A percentile compares a stretch with the other conserved stretches of the same genome.
Evolutionary conservation across 257 asterid genomes (phyloP).

Genomic region (Perilla frutescens): DNA sequence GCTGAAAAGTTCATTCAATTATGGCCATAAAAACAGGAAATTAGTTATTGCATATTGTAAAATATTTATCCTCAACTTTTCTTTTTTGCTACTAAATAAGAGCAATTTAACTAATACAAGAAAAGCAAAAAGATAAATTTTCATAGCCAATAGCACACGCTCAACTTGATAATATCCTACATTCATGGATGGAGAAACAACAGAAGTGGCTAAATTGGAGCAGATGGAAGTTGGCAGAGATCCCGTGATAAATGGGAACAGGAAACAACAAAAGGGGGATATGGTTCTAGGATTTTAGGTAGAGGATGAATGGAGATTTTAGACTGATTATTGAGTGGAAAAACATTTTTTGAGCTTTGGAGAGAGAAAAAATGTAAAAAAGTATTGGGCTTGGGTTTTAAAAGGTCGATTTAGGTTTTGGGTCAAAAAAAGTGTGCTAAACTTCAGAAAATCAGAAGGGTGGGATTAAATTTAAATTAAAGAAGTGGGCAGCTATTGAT

Average conservation of each 20-base stretch:
- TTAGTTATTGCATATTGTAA: constrained; percentile 4
- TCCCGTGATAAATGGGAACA: background rate
- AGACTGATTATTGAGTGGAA: background rate
- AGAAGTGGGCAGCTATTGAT: background rate
- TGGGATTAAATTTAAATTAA: background rate
- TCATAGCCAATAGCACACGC: background rate
- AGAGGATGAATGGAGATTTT: background rate
- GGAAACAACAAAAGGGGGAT: background rate
- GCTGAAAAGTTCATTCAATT: background rate
- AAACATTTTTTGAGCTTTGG: no score
- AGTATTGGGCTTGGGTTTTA: background rate
- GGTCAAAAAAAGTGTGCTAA: background rate
- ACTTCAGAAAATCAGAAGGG: background rate
- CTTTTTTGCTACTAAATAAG: background rate
- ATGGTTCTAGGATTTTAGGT: background rate
- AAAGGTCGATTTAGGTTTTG: background rate
- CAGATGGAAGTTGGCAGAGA: background rate
- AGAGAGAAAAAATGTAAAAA: background rate
- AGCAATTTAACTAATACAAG: background rate
- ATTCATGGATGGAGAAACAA: background rate
- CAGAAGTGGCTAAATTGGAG: background rate
- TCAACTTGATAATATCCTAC: background rate
- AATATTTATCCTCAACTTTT: background rate
- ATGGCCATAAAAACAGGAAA: background rate
- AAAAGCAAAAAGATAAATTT: background rate